Evolutionary conservation across 768 basidiomycete species (phyloP), one percentile per base, ranked within the genome.

Genomic region (Termitomyces sp.): DNA sequence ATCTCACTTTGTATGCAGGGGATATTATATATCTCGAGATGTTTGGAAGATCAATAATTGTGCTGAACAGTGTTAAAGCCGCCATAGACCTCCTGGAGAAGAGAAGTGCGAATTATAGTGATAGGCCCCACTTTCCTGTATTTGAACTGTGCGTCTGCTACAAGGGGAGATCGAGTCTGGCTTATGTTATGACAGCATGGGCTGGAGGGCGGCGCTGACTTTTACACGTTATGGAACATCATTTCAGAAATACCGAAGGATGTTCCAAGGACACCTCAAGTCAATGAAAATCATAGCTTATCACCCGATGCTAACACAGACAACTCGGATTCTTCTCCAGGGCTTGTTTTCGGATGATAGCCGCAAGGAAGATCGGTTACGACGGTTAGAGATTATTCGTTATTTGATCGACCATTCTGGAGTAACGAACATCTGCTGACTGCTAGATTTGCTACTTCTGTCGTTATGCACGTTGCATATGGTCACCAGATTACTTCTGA

Each of bases 1-100:
- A 39, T n/a, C 39, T 39, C 39, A 39, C 18, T 9, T 39, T 7
- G 18, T n/a, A n/a, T n/a, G 0, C 37, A 69, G 68, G 68, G 4
- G 68, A 68, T 46, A 64, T 39, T n/a, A n/a, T 39, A n/a, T 39
- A 39, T 39, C 39, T 39, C 39, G 8, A n/a, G 3, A n/a, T 39
- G 39, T 39, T 39, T n/a, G 39, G 39, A 39, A 39, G n/a, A 39
- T n/a, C 39, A n/a, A n/a, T 39, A 7, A 39, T 39, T n/a, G 39
- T 39, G 18, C 39, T 39, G 8, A 39, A 39, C 39, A 39, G 39
- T n/a, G 18, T 39, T n/a, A n/a, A 39, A 13, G 39, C 39, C 39
- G 39, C 39, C 39, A n/a, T 39, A 39, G 39, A 39, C 8, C 39
- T 39, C 7, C 39, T 39, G 18, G 39, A 39, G 18, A 39, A 39